phyloP scores from a whole-genome alignment of 2,329 filamentous ascomycete species.

The Colletotrichum abscissum region DNA sequence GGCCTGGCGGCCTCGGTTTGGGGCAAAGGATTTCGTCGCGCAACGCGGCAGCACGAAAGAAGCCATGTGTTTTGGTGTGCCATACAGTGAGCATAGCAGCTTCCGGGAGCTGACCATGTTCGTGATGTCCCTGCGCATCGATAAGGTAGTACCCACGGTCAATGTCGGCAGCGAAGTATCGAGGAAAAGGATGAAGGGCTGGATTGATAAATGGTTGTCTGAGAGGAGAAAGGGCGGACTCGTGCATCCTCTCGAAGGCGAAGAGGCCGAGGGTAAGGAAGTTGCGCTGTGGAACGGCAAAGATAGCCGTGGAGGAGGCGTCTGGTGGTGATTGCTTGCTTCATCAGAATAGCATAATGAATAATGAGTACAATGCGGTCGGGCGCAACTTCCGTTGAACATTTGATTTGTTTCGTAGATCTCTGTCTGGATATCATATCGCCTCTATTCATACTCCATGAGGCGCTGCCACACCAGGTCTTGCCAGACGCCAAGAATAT shows the following conservation, averaged over 20 bases:
- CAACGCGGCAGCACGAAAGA: slow-evolving; percentile 87
- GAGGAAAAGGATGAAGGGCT: slow-evolving; percentile 70
- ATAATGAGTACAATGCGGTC: slow-evolving; percentile 3
- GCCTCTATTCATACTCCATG: neutral
- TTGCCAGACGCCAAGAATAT: neutral
- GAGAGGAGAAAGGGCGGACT: slow-evolving; percentile 69
- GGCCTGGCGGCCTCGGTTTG: slow-evolving; percentile 82
- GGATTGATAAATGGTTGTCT: slow-evolving; percentile 71
- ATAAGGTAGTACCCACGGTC: slow-evolving; percentile 92
- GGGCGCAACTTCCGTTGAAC: neutral
- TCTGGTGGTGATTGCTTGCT: slow-evolving; percentile 49
- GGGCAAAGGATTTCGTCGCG: slow-evolving; percentile 77
- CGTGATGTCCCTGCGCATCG: slow-evolving; percentile 86
- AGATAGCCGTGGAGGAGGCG: slow-evolving; percentile 49
- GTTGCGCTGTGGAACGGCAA: slow-evolving; percentile 52
- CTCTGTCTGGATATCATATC: slow-evolving; percentile 13
- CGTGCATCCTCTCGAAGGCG: slow-evolving; percentile 56
- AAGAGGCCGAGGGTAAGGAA: slow-evolving; percentile 45
- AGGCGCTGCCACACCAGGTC: neutral
- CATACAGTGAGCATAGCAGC: slow-evolving; percentile 95
- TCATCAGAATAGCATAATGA: neutral
- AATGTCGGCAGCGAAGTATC: slow-evolving; percentile 75
- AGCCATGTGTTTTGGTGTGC: slow-evolving; percentile 91
- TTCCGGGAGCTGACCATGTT: slow-evolving; percentile 97
- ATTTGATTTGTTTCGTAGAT: slow-evolving; percentile 1